phyloP scores from a whole-genome alignment of 345 rosid genomes.

The Nasturtium officinale region DNA sequence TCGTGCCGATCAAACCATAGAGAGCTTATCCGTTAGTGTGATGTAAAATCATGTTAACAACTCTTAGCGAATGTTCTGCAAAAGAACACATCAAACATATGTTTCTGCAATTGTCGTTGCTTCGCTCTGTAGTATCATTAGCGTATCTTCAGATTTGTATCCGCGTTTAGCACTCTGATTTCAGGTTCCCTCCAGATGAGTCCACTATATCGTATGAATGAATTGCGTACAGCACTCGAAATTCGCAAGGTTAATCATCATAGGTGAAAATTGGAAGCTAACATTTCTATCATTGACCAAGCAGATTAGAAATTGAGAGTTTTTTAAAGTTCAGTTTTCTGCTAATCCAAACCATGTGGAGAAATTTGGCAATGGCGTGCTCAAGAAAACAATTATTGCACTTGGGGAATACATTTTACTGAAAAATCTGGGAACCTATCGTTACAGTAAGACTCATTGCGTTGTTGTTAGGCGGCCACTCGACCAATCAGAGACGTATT shows the following conservation, averaged over 20 bases:
- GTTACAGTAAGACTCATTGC: not conserved
- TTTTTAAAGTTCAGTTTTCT: not conserved
- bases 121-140: not conserved
- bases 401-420: not conserved
- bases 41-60: not conserved
- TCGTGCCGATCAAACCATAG: conserved; percentile 1
- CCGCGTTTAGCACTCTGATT: conserved; percentile 4
- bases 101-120: not conserved
- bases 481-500: conserved; percentile 2
- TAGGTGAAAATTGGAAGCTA: not conserved
- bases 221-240: not conserved
- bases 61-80: not conserved
- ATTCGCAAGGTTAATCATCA: not conserved
- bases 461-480: not conserved
- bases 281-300: conserved; percentile 2
- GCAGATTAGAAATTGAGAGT: not conserved
- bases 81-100: conserved; percentile 6
- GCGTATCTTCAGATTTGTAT: not conserved
- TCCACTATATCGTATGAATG: too few relatives aligned
- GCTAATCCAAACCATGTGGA: not conserved
- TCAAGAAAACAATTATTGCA: not conserved
- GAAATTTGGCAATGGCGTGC: not conserved
- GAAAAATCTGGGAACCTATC: not conserved
- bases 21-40: not conserved
- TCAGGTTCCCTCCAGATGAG: conserved; percentile 7